Evolutionary conservation across 2,329 filamentous ascomycete genomes (phyloP), one percentile per base, ranked within the genome.

Genomic region (Aspergillus sergii): DNA sequence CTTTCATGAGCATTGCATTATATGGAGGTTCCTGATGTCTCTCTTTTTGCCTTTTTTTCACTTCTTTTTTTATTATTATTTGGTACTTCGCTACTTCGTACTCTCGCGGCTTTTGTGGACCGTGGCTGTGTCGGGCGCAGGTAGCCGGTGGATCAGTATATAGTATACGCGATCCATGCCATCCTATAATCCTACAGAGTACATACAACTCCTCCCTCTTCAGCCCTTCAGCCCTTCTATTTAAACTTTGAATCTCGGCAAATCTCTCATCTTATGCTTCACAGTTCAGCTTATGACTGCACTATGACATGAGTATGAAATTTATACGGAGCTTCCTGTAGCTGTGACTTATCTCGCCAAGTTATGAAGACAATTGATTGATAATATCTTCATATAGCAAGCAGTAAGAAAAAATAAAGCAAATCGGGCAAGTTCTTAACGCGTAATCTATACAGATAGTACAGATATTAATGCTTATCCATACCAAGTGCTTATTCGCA

Each of bases 51-150:
- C 11, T 34, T 11, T 53, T 32, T 32, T 51, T 51, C 12, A 1
- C 9, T 21, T 53, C 30, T 11, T 34, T 21, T 53, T 34, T 21
- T 51, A 4, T 14, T 53, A 21, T 19, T 32, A 5, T n/a, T 51
- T 51, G 14, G 19, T 53, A n/a, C 39, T n/a, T 41, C 9, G 8
- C 19, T n/a, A 41, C 8, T 26, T 26, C 23, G 23, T 26, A 26
- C 23, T 26, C 23, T 23, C 45, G 28, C 45, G 6, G 32, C 32
- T 55, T 21, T 21, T 55, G 32, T 39, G n/a, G 51, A 39, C 11
- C 28, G 32, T 6, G 32, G 51, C 51, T 55, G 51, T 54, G 51
- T 54, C 51, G 51, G 51, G 51, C 51, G 51, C 51, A 54, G 21
- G 30, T 39, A 55, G 34, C 51, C 10, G 26, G 28, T 32, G 48